Base-by-base conservation (phyloP, 2,329 filamentous ascomycete genomes). In the Fusarium sambucinum region DNA sequence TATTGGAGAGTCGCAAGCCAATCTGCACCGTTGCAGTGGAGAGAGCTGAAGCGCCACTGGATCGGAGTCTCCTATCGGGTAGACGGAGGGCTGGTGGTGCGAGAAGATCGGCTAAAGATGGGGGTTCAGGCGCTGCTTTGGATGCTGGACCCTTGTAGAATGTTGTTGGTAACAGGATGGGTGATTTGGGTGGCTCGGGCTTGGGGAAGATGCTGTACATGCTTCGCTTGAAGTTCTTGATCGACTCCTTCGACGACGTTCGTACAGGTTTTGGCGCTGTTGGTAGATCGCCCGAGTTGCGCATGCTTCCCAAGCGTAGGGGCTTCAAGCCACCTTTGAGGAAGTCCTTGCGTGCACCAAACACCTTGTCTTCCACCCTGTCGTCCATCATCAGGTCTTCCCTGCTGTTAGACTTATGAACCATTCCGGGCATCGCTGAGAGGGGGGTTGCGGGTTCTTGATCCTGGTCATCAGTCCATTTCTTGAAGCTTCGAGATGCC, bases 21-120 rank as follows among this genome's bases (percentile, higher is more conserved):
- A 92, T 92, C 73, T 92, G 89, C 13, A 92, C 89, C 1, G 89
- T 92, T 25, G 89, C 89, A 12, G 87, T 87, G 44, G 90, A 92
- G 17, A 82, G 83, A 41, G 88, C 81, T 1, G 90, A 92, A 7
- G 88, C 89, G 60, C 87, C 83, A 44, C 89, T 84, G 19, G 81
- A 80, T 72, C 86, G 86, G n/a, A 83, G 80, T 16, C 76, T 73
- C 6, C 77, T 77, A 41, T 79, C 78, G 2, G 68, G 68, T 14
- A 70, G 48, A 52, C 82, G 81, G 41, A 85, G 79, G 6, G 81
- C 80, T 4, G 84, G 85, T 5, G 83, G 85, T 59, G 77, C 68
- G 42, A 79, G 66, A 21, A 74, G 59, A 25, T 54, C 63, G 9
- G 59, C 58, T n/a, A 56, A 47, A 13, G 50, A 50, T 37, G 57